Evolutionary conservation across 257 asterid species (phyloP).

Genomic region (Orobanche coerulescens): DNA sequence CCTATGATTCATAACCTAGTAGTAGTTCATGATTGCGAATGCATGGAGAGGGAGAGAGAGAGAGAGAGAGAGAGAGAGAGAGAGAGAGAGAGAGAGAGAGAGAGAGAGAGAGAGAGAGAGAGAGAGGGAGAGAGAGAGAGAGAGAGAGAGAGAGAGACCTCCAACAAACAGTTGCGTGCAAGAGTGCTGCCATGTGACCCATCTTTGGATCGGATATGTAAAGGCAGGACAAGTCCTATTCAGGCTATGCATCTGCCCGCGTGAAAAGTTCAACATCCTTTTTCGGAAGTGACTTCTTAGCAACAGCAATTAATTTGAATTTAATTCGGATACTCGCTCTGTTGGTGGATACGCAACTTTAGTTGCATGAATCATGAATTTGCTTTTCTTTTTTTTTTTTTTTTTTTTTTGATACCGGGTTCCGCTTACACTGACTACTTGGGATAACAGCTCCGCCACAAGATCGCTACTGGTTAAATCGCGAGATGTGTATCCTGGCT

Average conservation of each 20-base stretch:
- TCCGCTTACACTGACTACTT: too few relatives aligned
- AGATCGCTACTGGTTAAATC: too few relatives aligned
- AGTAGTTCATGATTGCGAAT: neutral
- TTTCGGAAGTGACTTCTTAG: too few relatives aligned
- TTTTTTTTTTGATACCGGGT: too few relatives aligned
- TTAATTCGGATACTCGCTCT: slow-evolving; percentile 11
- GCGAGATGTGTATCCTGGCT: too few relatives aligned
- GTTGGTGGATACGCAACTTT: too few relatives aligned
- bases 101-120: neutral
- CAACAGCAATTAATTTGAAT: too few relatives aligned
- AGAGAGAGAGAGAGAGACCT: slow-evolving; percentile 30
- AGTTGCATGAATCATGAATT: too few relatives aligned
- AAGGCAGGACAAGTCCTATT: slow-evolving; percentile 1
- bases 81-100: slow-evolving; percentile 18
- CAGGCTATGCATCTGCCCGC: slow-evolving; percentile 21
- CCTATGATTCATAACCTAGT: too few relatives aligned
- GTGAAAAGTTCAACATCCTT: too few relatives aligned
- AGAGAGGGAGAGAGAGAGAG: neutral
- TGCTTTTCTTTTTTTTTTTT: too few relatives aligned
- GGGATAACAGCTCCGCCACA: too few relatives aligned
- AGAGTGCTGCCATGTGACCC: slow-evolving; percentile 19
- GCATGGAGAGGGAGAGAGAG: neutral
- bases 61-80: slow-evolving; percentile 19
- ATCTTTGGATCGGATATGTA: slow-evolving; percentile 6
- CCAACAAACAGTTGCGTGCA: slow-evolving; percentile 35